phyloP scores from a whole-genome alignment of 495 filamentous ascomycete genomes.

The Hypomontagnella submonticulosa region DNA sequence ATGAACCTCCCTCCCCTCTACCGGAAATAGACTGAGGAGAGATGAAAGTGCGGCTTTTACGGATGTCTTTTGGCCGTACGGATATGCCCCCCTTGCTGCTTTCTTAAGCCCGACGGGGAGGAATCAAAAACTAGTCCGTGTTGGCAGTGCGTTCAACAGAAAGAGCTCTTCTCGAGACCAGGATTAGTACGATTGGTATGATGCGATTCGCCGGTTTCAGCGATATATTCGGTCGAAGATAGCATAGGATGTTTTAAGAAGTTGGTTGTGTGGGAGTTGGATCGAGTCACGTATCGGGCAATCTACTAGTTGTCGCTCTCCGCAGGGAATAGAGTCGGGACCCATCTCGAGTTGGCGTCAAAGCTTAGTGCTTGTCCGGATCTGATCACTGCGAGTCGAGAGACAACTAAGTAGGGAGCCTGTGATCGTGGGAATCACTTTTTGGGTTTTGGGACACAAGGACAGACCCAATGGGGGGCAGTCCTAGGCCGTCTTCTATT shows the following conservation, averaged over 20 bases:
- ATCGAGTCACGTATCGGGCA: slow-evolving; percentile 2
- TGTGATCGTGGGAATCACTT: slow-evolving; percentile 37
- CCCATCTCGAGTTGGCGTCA: slow-evolving; percentile 97
- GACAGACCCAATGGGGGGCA: slow-evolving; percentile 55
- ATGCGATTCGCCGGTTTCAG: slow-evolving; percentile 53
- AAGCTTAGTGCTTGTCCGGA: slow-evolving; percentile 90
- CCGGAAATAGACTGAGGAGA: slow-evolving; percentile 55
- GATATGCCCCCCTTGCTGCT: slow-evolving; percentile 65
- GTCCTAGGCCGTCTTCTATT: slow-evolving; percentile 58
- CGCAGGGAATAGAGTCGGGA: slow-evolving; percentile 63
- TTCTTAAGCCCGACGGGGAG: slow-evolving; percentile 62
- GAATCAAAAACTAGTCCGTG: slow-evolving; percentile 90
- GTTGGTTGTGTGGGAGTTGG: slow-evolving; percentile 29
- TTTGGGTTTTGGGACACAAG: slow-evolving; percentile 42
- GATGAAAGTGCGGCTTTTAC: slow-evolving; percentile 78
- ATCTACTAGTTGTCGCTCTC: slow-evolving; percentile 17
- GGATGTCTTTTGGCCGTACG: slow-evolving; percentile 85
- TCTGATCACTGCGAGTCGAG: slow-evolving; percentile 38
- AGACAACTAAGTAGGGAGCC: slow-evolving; percentile 24
- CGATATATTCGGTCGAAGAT: slow-evolving; percentile 52
- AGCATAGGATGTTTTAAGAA: slow-evolving; percentile 41
- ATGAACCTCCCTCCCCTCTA: slow-evolving; percentile 51
- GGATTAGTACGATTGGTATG: slow-evolving; percentile 50
- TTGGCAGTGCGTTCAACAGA: slow-evolving; percentile 81
- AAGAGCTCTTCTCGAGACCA: slow-evolving; percentile 59